Percentiles rank a stretch among this genome's conserved stretches.
These are phyloP conservation scores for Microcera coccophila DNA, from an alignment of 2,329 filamentous ascomycete species.

Conservation along the genomic window DNA sequence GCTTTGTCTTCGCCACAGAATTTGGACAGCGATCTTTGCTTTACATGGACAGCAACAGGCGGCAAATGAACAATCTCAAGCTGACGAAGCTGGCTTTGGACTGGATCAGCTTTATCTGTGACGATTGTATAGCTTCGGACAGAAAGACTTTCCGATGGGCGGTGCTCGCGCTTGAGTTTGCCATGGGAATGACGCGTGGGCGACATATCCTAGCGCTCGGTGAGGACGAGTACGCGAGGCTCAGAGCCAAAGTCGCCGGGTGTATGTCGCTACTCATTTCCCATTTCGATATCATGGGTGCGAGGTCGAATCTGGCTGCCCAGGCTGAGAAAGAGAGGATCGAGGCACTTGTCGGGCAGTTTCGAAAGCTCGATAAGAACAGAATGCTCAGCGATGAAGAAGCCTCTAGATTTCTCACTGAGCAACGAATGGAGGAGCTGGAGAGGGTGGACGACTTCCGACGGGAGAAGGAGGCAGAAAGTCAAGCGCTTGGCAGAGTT, in stretches of 20 bases:
- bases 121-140: constrained; percentile 91
- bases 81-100: constrained; percentile 89
- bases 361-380: constrained; percentile 74
- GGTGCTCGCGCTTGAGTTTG: constrained; percentile 89
- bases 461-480: constrained; percentile 75
- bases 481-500: constrained; percentile 83
- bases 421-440: constrained; percentile 70
- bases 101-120: constrained; percentile 97
- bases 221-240: constrained; percentile 77
- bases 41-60: constrained; percentile 92
- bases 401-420: constrained; percentile 68
- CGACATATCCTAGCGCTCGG: constrained; percentile 88
- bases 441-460: constrained; percentile 72
- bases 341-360: constrained; percentile 73
- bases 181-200: constrained; percentile 94
- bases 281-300: constrained; percentile 99
- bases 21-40: constrained; percentile 92
- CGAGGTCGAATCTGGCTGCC: constrained; percentile 85
- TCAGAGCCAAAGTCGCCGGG: constrained; percentile 85
- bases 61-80: constrained; percentile 96
- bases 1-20: constrained; percentile 97
- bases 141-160: constrained; percentile 97
- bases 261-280: constrained; percentile 98
- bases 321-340: constrained; percentile 88
- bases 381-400: constrained; percentile 76